Percentiles rank a stretch among this genome's conserved stretches.
These are phyloP conservation scores for Ophiorrhiza pumila DNA, from an alignment of 257 asterid genomes.

Conservation along the genomic window DNA sequence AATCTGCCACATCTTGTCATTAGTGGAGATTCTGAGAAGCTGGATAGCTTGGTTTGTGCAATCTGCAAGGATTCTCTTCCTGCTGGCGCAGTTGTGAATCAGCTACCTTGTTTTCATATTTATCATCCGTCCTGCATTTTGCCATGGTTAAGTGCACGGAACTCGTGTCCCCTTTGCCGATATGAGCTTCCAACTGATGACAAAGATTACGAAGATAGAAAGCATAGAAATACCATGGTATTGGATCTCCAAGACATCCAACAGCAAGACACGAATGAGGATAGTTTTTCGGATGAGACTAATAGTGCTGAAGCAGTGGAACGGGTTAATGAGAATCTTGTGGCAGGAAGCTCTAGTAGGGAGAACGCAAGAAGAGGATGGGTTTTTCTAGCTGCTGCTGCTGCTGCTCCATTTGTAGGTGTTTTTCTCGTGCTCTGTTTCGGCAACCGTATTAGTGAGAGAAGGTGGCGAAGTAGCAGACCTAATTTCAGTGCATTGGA, in stretches of 20 bases:
- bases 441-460: conserved; percentile 41
- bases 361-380: conserved; percentile 46
- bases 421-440: conserved; percentile 60
- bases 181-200: conserved; percentile 91
- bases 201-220: conserved; percentile 63
- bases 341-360: conserved; percentile 16
- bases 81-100: conserved; percentile 58
- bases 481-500: conserved; percentile 11
- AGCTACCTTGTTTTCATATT: conserved; percentile 78
- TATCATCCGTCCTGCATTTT: conserved; percentile 80
- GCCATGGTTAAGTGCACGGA: conserved; percentile 81
- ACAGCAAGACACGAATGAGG: conserved; percentile 36
- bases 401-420: conserved; percentile 65
- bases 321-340: conserved; percentile 23
- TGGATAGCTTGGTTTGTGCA: conserved; percentile 60
- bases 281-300: conserved; percentile 28
- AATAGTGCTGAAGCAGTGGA: conserved; percentile 33
- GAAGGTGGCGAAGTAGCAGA: conserved; percentile 35
- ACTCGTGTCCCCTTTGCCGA: conserved; percentile 92
- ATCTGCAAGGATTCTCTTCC: conserved; percentile 78
- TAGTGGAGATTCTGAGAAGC: conserved; percentile 38
- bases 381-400: conserved; percentile 55
- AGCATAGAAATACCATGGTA: conserved; percentile 27
- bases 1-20: conserved; percentile 47
- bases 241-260: conserved; percentile 18